Base-by-base conservation (phyloP, 2,329 filamentous ascomycete genomes). In the Monilinia vaccinii-corymbosi region DNA sequence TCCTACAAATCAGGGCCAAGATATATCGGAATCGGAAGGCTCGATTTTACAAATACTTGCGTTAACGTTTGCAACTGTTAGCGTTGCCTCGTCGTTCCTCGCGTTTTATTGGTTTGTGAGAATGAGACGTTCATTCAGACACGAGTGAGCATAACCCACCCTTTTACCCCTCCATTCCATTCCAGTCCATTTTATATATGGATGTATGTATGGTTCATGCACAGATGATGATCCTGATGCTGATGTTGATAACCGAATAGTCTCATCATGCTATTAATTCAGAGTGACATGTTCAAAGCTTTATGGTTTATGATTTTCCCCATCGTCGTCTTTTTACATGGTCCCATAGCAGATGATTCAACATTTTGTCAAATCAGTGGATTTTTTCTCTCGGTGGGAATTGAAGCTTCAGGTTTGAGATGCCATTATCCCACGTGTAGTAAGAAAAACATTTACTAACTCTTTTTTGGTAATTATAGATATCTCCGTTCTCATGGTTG, bases 101-200 rank as follows among this genome's bases (percentile, higher is more conserved):
- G 79, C 84, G 2, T 79, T 87, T 45, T 88, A 86, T 73, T 91
- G 86, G 84, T 91, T 92, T 69, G 75, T 82, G 60, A 79, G 83
- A 63, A 91, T 91, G 86, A 80, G 83, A 65, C 81, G 87, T 68
- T 84, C 80, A 64, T 92, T 91, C 71, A 82, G 88, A 49, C 87
- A 91, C 71, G 83, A 86, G 84, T 86, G 75, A 74, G 81, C 53
- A n/a, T 45, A 32, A 31, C 45, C 16, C 7, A 42, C 25, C 25
- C 25, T 3, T 28, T 28, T 28, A 3, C 25, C 25, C 25, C 25
- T 28, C 25, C 25, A 3, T 28, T 28, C 25, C 25, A 3, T 28
- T 28, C 25, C 25, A 3, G 3, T 28, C 25, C 25, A 3, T 28
- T 28, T 6, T 28, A 28, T 28, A 28, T 28, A 28, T 28, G 25